phyloP scores from a whole-genome alignment of 352 stramenopile genomes.

The Pythium dissotocum region DNA sequence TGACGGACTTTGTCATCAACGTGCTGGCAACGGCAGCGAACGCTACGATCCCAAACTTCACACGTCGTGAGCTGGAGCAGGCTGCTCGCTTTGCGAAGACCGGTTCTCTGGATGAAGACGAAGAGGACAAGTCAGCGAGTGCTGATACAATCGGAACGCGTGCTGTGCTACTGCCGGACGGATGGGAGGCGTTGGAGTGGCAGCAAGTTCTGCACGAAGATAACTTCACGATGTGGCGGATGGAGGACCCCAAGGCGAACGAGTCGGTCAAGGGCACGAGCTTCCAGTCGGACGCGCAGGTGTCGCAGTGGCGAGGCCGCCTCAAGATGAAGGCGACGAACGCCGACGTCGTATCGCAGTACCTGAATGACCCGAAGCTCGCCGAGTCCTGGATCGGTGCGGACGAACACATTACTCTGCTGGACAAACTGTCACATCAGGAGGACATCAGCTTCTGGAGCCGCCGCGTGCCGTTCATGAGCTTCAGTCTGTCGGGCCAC shows the following conservation, averaged over 20 bases:
- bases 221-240: slow-evolving; percentile 14
- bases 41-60: slow-evolving; percentile 35
- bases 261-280: slow-evolving; percentile 1
- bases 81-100: slow-evolving; percentile 33
- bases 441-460: slow-evolving; percentile 48
- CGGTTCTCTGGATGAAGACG: slow-evolving; percentile 24
- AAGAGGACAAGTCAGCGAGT: not conserved
- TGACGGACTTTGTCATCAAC: slow-evolving; percentile 33
- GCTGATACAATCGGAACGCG: slow-evolving; percentile 18
- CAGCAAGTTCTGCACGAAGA: slow-evolving; percentile 2
- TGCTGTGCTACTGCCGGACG: slow-evolving; percentile 19
- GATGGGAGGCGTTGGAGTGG: slow-evolving; percentile 7
- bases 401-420: slow-evolving; percentile 26
- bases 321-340: slow-evolving; percentile 28
- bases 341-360: slow-evolving; percentile 21
- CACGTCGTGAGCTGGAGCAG: slow-evolving; percentile 37
- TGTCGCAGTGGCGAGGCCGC: slow-evolving; percentile 31
- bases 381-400: slow-evolving; percentile 24
- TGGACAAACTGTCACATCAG: slow-evolving; percentile 31
- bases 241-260: not conserved
- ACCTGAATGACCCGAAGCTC: slow-evolving; percentile 29
- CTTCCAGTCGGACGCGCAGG: slow-evolving; percentile 24
- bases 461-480: slow-evolving; percentile 37
- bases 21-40: slow-evolving; percentile 35
- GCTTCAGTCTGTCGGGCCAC: slow-evolving; percentile 25